phyloP scores from a whole-genome alignment of 1,284 basidiomycete genomes.

The Vanrija humicola region DNA sequence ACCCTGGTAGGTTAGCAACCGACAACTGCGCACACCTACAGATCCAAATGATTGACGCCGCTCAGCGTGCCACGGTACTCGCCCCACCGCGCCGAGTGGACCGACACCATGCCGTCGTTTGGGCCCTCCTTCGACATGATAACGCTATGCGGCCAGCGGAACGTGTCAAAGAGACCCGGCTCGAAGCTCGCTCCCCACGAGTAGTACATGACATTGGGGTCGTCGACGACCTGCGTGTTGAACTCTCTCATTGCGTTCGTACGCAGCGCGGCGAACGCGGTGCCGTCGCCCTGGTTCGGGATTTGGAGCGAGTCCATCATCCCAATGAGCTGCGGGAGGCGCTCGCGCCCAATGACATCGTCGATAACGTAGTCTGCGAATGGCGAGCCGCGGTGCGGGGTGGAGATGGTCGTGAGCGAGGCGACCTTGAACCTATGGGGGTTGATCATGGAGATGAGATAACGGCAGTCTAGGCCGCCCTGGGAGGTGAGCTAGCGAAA shows the following conservation, averaged over 20 bases:
- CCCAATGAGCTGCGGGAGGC: constrained; percentile 49
- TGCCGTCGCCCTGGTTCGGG: constrained; percentile 82
- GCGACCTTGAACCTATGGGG: constrained; percentile 58
- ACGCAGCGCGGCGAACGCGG: constrained; percentile 83
- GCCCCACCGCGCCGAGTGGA: constrained; percentile 86
- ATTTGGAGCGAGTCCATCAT: constrained; percentile 63
- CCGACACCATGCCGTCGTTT: constrained; percentile 90
- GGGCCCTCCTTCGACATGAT: constrained; percentile 83
- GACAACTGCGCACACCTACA: constrained; percentile 51
- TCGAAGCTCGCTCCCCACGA: constrained; percentile 89
- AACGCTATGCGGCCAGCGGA: constrained; percentile 77
- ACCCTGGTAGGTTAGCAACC: constrained; percentile 28
- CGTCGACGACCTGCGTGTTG: constrained; percentile 77
- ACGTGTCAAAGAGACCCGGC: constrained; percentile 81
- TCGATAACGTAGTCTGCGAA: constrained; percentile 90
- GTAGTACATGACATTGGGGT: constrained; percentile 74
- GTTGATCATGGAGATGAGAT: constrained; percentile 57
- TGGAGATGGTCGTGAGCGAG: constrained; percentile 84
- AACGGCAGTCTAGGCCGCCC: constrained; percentile 91
- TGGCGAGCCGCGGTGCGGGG: constrained; percentile 85
- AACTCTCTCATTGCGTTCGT: constrained; percentile 80
- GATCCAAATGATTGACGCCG: constrained; percentile 87
- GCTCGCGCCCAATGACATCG: constrained; percentile 62
- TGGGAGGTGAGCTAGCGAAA: constrained; percentile 32
- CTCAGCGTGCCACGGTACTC: constrained; percentile 68